phyloP scores from a whole-genome alignment of 2,329 filamentous ascomycete species.

The Aureobasidium pullulans region DNA sequence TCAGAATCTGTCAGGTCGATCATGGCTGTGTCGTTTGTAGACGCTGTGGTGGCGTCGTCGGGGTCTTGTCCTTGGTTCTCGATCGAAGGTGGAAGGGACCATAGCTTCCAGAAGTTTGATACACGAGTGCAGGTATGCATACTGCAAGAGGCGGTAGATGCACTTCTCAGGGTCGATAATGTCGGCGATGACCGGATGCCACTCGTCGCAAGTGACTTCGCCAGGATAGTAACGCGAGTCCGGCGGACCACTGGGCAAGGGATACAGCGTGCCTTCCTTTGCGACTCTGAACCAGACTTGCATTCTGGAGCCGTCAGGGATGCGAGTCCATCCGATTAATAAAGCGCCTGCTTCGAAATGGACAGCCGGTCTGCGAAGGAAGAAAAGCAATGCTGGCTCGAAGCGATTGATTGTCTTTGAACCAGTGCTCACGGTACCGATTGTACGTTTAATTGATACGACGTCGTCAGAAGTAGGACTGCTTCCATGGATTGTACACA shows the following conservation, averaged over 20 bases:
- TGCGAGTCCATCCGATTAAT: neutral
- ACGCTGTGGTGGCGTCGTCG: neutral
- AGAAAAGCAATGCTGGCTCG: neutral
- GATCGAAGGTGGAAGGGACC: neutral
- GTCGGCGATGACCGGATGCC: neutral
- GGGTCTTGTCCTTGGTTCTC: neutral
- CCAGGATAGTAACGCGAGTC: neutral
- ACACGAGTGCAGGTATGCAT: neutral
- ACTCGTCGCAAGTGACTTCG: neutral
- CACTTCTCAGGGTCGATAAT: neutral
- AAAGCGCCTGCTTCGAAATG: neutral
- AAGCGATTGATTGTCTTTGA: neutral
- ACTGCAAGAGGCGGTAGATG: neutral
- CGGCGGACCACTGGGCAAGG: neutral
- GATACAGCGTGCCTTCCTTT: neutral
- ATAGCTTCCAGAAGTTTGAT: neutral
- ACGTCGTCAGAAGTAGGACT: neutral
- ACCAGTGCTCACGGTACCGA: neutral
- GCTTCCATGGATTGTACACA: neutral
- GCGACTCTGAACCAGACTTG: neutral
- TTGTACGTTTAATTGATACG: neutral
- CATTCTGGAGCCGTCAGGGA: neutral
- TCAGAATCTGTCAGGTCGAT: neutral
- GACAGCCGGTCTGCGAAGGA: neutral
- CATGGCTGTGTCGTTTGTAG: neutral